Base-by-base conservation (phyloP, 2,329 filamentous ascomycete genomes). In the Shiraia sp. region DNA sequence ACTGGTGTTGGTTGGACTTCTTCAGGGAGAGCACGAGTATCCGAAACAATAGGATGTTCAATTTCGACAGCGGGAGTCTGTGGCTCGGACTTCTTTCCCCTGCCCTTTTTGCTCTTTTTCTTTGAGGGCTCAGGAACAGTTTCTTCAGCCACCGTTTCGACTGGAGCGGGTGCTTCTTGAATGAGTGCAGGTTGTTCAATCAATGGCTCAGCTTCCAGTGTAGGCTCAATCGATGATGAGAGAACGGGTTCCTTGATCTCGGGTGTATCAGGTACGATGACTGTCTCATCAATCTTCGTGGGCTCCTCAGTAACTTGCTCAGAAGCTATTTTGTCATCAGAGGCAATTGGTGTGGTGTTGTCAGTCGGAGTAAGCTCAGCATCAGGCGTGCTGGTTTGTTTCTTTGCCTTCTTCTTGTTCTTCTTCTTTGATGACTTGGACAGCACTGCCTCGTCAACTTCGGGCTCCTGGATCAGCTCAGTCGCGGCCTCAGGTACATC, bases 371-470 rank as follows among this genome's bases (percentile, higher is more conserved):
- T 8, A 22, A 22, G 19, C 19, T 22, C 19, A 22, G 8, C 4
- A 22, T 22, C 19, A 8, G 19, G 4, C 19, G 19, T 31, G 12
- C 33, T 16, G 10, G 35, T 49, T n/a, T 53, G 53, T 19, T 56
- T 52, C 39, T 61, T 65, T 14, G 44, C 51, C 47, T 60, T 62
- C 51, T 61, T 63, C 25, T 48, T 56, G 26, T 45, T 54, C 31
- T 64, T 64, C 45, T 55, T 55, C 26, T 51, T 54, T 9, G 54
- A 55, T 3, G 33, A 27, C 1, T 50, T 39, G 10, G 42, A 17
- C 3, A 35, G 35, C 9, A 24, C 36, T 6, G 32, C 42, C 5
- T 55, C 47, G 4, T 49, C 49, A 1, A 30, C 9, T 8, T 32
- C 26, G 22, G 43, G 32, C 14, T 47, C n/a, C 4, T 7, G 17